Percentiles rank a stretch among this genome's conserved stretches.
These are phyloP conservation scores for Phytophthora pinifolia DNA, from an alignment of 352 stramenopile genomes.

Conservation along the genomic window DNA sequence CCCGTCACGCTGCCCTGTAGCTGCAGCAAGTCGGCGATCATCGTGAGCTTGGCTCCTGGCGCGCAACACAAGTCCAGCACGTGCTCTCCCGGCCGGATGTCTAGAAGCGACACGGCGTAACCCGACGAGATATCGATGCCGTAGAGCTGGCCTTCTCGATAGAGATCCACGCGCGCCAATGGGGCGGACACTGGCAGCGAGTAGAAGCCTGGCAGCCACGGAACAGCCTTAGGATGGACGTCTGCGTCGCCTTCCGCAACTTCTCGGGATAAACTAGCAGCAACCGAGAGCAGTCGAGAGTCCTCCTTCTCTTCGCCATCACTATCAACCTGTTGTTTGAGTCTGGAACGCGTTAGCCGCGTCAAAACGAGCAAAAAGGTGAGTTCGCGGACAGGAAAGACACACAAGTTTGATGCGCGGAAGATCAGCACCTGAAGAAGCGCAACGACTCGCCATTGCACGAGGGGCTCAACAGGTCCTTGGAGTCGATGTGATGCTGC, in stretches of 20 bases:
- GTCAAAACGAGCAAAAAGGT: slow-evolving; percentile 8
- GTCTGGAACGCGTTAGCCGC: slow-evolving; percentile 12
- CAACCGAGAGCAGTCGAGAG: slow-evolving; percentile 21
- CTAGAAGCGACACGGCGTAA: slow-evolving; percentile 63
- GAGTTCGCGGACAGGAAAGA: slow-evolving; percentile 10
- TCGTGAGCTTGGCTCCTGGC: slow-evolving; percentile 91
- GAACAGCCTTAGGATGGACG: slow-evolving; percentile 24
- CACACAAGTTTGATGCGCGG: slow-evolving; percentile 11
- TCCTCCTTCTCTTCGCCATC: slow-evolving; percentile 3
- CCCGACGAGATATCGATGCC: slow-evolving; percentile 85
- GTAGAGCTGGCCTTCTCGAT: slow-evolving; percentile 61
- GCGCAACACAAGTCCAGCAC: slow-evolving; percentile 95
- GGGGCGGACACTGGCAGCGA: slow-evolving; percentile 49
- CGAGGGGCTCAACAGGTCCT: slow-evolving; percentile 41
- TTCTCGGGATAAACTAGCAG: slow-evolving; percentile 22
- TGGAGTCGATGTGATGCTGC: slow-evolving; percentile 45
- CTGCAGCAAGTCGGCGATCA: slow-evolving; percentile 85
- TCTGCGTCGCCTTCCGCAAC: slow-evolving; percentile 11
- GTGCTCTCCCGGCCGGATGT: slow-evolving; percentile 68
- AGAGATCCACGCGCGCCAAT: slow-evolving; percentile 48
- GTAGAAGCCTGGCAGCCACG: slow-evolving; percentile 69
- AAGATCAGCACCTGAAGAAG: slow-evolving; percentile 58
- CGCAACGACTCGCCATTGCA: slow-evolving; percentile 29
- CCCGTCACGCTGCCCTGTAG: slow-evolving; percentile 66
- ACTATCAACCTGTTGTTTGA: slow-evolving; percentile 24